Percentiles rank a stretch among this genome's conserved stretches.
Evolutionary conservation across 2,329 filamentous ascomycete species (phyloP).

Genomic region (Pestalotiopsis sp.): DNA sequence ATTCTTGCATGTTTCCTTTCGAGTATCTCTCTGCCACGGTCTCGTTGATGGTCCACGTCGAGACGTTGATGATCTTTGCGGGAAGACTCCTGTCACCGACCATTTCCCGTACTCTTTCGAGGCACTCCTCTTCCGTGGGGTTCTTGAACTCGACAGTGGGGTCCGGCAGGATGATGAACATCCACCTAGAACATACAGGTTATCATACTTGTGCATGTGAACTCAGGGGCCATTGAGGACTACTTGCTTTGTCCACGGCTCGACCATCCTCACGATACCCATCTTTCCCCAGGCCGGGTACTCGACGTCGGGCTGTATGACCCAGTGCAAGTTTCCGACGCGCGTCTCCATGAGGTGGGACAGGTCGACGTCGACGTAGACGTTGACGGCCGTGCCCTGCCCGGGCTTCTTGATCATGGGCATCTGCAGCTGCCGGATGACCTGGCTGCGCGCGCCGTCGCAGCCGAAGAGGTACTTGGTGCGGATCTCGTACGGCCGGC

Average conservation of each 20-base stretch:
- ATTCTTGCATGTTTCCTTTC: constrained; percentile 44
- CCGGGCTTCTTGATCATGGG: constrained; percentile 36
- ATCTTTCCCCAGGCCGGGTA: constrained; percentile 45
- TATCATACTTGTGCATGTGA: background rate
- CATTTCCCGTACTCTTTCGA: constrained; percentile 42
- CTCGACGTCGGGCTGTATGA: constrained; percentile 51
- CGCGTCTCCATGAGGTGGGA: constrained; percentile 49
- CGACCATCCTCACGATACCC: constrained; percentile 54
- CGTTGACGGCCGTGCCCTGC: constrained; percentile 41
- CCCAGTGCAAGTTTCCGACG: constrained; percentile 57
- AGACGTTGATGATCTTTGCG: constrained; percentile 53
- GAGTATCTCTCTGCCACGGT: constrained; percentile 60
- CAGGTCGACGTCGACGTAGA: constrained; percentile 49
- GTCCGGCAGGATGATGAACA: constrained; percentile 47
- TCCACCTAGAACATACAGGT: constrained; percentile 37
- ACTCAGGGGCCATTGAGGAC: background rate
- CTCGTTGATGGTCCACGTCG: constrained; percentile 65
- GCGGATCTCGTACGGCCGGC: constrained; percentile 40
- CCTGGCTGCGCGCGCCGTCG: constrained; percentile 49
- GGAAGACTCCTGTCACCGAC: constrained; percentile 53
- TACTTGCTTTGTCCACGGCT: constrained; percentile 44
- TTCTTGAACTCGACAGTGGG: constrained; percentile 15
- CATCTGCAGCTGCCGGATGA: constrained; percentile 38
- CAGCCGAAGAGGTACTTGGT: constrained; percentile 62
- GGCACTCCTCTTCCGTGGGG: constrained; percentile 41